Evolutionary conservation across 805 yeast species (phyloP).

Genomic region (Pichia manshurica): DNA sequence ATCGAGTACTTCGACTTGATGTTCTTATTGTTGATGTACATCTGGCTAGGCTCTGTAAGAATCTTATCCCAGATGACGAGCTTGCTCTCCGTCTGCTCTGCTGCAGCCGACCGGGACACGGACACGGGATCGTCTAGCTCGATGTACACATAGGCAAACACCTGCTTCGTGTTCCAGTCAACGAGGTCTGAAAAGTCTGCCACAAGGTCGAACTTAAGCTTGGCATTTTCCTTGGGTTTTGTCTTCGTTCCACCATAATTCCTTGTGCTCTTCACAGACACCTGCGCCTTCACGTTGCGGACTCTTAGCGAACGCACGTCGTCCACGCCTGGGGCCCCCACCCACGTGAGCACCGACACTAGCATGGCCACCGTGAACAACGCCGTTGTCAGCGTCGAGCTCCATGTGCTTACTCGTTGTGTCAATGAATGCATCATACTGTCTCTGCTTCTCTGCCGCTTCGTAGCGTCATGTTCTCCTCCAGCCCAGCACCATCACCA

Average conservation of each 20-base stretch:
- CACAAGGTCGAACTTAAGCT: constrained; percentile 64
- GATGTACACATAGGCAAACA: constrained; percentile 86
- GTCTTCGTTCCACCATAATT: constrained; percentile 55
- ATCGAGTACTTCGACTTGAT: constrained; percentile 72
- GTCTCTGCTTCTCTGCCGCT: not conserved
- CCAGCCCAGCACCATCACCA: too few relatives aligned
- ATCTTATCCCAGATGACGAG: constrained; percentile 92
- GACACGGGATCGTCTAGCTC: constrained; percentile 37
- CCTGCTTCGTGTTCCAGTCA: constrained; percentile 96
- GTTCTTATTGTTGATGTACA: constrained; percentile 46
- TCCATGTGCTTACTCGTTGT: constrained; percentile 8
- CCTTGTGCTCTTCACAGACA: constrained; percentile 22
- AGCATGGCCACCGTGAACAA: constrained; percentile 41
- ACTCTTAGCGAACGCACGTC: constrained; percentile 45
- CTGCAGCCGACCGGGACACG: not conserved
- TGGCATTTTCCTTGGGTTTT: constrained; percentile 71
- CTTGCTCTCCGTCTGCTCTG: constrained; percentile 27
- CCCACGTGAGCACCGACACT: constrained; percentile 35
- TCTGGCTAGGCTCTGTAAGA: constrained; percentile 52
- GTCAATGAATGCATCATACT: constrained; percentile 9
- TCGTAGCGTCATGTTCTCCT: not conserved
- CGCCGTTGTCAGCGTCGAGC: constrained; percentile 40
- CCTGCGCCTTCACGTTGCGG: constrained; percentile 24
- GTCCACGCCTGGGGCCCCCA: not conserved
- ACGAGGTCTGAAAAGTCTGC: constrained; percentile 73